Conservation (phyloP, 129 eudicot species). For the Lactuca saligna region DNA sequence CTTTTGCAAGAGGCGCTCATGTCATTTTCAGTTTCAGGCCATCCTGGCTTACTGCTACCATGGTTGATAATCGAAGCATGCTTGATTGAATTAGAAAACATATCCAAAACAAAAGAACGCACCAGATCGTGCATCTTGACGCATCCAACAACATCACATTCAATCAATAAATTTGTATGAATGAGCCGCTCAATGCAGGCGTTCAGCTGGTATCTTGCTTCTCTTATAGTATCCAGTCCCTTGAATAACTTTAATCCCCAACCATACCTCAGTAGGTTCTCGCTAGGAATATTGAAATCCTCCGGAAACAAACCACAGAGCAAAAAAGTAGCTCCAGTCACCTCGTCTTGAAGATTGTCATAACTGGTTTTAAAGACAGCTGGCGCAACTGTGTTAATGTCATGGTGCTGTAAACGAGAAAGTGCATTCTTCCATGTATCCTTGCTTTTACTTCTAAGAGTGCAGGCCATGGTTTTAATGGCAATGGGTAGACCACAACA, state of each 20-base stretch:
- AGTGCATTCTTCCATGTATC: conserved; percentile 11
- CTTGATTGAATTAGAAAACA: background rate
- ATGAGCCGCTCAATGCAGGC: background rate
- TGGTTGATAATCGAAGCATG: background rate
- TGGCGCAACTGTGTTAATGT: background rate
- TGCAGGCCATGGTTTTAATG: no score
- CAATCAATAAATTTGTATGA: background rate
- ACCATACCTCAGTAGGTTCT: background rate
- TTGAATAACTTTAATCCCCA: background rate
- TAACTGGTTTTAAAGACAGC: background rate
- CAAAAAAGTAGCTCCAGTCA: background rate
- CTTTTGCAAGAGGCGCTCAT: background rate
- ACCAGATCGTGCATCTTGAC: conserved; percentile 18
- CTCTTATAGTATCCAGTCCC: background rate
- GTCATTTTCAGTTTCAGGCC: background rate
- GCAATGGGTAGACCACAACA: no score
- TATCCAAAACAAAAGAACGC: background rate
- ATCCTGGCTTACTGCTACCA: background rate
- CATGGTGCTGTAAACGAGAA: conserved; percentile 5
- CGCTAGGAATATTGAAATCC: conserved; percentile 2
- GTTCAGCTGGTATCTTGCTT: background rate
- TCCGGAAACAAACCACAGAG: background rate
- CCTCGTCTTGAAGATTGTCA: conserved; percentile 9
- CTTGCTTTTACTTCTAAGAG: no score
- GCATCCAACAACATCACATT: background rate